Conservation (phyloP, 176 grass and related monocot species). For the Melocanna baccifera region DNA sequence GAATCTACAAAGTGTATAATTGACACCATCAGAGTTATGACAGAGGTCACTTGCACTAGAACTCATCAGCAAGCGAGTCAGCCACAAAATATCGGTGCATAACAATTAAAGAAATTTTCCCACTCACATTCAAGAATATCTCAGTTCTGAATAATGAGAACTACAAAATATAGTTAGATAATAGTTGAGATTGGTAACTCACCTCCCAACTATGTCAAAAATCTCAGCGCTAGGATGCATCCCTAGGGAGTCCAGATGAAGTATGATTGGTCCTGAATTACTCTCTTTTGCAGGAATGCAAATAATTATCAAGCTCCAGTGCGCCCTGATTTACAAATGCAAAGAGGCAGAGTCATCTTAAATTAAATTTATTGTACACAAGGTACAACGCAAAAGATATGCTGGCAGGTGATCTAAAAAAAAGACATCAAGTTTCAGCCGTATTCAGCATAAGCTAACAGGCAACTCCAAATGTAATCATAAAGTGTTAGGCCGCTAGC, state of each 20-base stretch:
- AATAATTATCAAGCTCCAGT: slow-evolving; percentile 95
- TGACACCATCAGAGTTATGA: not conserved
- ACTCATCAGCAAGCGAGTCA: not conserved
- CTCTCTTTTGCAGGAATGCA: slow-evolving; percentile 74
- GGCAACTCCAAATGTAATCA: not conserved
- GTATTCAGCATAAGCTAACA: not conserved
- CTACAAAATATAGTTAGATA: not conserved
- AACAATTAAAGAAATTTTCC: not conserved
- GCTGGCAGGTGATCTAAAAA: not conserved
- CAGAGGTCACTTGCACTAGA: not conserved
- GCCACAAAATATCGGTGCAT: not conserved
- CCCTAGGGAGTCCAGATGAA: slow-evolving; percentile 87
- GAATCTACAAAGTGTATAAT: slow-evolving; percentile 41
- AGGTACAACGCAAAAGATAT: not conserved
- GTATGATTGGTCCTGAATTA: slow-evolving; percentile 64
- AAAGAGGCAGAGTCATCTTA: slow-evolving; percentile 5
- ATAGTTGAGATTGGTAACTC: slow-evolving; percentile 6
- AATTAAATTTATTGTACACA: not conserved
- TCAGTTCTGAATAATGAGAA: not conserved
- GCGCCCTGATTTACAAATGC: slow-evolving; percentile 51
- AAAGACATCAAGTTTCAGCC: not conserved
- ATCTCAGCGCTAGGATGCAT: slow-evolving; percentile 56
- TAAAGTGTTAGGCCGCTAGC: not conserved
- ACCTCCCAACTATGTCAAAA: slow-evolving; percentile 52
- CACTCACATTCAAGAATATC: not conserved